Percentiles rank a stretch among this genome's conserved stretches.
These are phyloP conservation scores for Aaosphaeria pasadenensis DNA, from an alignment of 2,329 filamentous ascomycete species.

Conservation along the genomic window DNA sequence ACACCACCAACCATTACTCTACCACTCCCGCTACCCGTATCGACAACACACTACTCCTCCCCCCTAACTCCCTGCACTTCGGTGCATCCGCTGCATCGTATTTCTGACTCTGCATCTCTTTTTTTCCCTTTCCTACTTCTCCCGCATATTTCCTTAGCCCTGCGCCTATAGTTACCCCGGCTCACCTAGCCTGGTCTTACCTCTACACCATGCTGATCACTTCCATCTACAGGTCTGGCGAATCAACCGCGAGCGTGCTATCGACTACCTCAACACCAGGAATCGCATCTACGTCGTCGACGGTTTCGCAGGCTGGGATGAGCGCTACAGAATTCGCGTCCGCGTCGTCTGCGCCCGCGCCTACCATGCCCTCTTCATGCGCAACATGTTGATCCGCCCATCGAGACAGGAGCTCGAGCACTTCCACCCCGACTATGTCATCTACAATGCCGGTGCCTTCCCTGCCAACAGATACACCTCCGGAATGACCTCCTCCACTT, in stretches of 20 bases:
- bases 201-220: background rate
- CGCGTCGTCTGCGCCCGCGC: conserved; percentile 97
- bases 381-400: conserved; percentile 99
- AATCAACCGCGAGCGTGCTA: conserved; percentile 97
- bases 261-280: conserved; percentile 98
- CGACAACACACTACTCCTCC: background rate
- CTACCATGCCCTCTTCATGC: conserved; percentile 99
- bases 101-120: background rate
- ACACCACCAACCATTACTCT: background rate
- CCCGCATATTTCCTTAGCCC: background rate
- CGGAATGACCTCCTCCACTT: conserved; percentile 98
- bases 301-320: conserved; percentile 96
- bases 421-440: conserved; percentile 99
- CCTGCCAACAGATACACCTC: conserved; percentile 97
- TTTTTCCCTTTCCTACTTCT: conserved; percentile 1
- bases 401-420: conserved; percentile 86
- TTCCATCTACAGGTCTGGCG: conserved; percentile 78
- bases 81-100: background rate
- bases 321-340: conserved; percentile 96
- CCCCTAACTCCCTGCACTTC: background rate
- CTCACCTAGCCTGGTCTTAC: no score
- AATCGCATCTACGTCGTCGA: conserved; percentile 99
- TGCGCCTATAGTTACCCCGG: no score
- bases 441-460: conserved; percentile 99
- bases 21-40: background rate